These are phyloP conservation scores for Epichloe gansuensis DNA, from an alignment of 2,329 filamentous ascomycete species.

Conservation along the genomic window DNA sequence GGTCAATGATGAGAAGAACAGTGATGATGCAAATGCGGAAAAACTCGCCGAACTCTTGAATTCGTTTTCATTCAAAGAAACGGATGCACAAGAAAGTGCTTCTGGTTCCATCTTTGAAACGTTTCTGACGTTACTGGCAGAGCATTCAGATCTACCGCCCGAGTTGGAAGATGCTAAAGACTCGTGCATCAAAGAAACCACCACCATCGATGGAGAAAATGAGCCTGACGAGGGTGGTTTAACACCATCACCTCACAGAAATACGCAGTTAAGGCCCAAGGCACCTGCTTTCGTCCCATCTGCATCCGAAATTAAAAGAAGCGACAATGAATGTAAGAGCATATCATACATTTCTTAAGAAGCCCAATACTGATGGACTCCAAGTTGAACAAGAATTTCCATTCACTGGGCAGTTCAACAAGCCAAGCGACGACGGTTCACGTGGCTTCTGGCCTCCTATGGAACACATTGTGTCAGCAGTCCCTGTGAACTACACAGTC, in stretches of 20 bases:
- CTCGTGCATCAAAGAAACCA: background rate
- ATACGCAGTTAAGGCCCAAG: background rate
- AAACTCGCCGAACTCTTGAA: conserved; percentile 1
- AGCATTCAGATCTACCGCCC: background rate
- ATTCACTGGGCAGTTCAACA: conserved; percentile 1
- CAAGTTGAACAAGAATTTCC: background rate
- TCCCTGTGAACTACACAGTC: conserved; percentile 1
- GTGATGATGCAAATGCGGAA: conserved; percentile 1
- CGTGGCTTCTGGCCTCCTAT: background rate
- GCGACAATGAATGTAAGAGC: background rate
- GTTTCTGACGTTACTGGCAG: conserved; percentile 3
- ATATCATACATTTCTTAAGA: background rate
- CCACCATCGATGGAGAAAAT: background rate
- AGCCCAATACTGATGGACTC: background rate
- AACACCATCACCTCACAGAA: background rate
- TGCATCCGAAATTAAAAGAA: background rate
- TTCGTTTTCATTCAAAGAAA: conserved; percentile 6
- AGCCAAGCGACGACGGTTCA: background rate
- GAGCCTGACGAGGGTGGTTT: background rate
- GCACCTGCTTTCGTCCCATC: background rate
- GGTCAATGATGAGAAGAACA: background rate
- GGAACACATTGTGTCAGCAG: background rate
- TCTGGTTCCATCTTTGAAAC: conserved; percentile 2
- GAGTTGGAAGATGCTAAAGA: background rate
- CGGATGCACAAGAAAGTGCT: background rate